A percentile compares a stretch with the other conserved stretches of the same genome.
Conservation (phyloP, 2,329 filamentous ascomycete species). For the Fusarium praegraminearum region DNA sequence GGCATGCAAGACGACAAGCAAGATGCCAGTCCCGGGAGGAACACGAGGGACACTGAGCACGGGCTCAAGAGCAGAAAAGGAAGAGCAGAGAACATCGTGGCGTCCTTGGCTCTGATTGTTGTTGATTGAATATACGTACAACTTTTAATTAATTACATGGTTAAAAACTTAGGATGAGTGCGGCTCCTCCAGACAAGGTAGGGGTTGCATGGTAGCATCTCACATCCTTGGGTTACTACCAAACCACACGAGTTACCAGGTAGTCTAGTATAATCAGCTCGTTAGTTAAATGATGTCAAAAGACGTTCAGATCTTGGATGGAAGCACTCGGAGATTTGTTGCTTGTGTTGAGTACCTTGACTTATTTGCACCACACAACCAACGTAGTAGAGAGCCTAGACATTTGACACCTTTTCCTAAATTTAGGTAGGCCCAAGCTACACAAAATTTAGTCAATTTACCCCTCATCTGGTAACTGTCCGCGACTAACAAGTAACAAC, state of each 20-base stretch:
- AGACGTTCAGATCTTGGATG: background rate
- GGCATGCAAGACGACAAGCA: conserved; percentile 14
- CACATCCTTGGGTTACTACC: conserved; percentile 3
- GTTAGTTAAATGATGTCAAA: conserved; percentile 5
- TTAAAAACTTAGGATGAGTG: conserved; percentile 14
- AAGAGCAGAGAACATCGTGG: conserved; percentile 8
- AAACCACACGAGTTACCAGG: background rate
- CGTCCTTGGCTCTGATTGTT: conserved; percentile 8
- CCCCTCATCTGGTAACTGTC: conserved; percentile 36
- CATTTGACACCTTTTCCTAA: conserved; percentile 14
- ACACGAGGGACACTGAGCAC: conserved; percentile 30
- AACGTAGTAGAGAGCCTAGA: background rate
- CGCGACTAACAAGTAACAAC: conserved; percentile 1
- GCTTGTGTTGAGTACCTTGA: background rate
- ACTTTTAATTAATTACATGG: conserved; percentile 25
- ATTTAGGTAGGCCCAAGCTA: conserved; percentile 20
- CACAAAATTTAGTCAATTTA: conserved; percentile 22
- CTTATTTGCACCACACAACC: background rate
- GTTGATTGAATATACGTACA: conserved; percentile 14
- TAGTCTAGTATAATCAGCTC: conserved; percentile 1
- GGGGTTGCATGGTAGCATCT: conserved; percentile 1
- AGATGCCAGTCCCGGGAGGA: conserved; percentile 23
- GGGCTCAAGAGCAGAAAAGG: conserved; percentile 5
- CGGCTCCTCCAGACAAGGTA: conserved; percentile 31
- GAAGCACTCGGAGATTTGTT: conserved; percentile 1